Evolutionary conservation across 1,284 basidiomycete species (phyloP).

Genomic region (Blastosporella zonata): DNA sequence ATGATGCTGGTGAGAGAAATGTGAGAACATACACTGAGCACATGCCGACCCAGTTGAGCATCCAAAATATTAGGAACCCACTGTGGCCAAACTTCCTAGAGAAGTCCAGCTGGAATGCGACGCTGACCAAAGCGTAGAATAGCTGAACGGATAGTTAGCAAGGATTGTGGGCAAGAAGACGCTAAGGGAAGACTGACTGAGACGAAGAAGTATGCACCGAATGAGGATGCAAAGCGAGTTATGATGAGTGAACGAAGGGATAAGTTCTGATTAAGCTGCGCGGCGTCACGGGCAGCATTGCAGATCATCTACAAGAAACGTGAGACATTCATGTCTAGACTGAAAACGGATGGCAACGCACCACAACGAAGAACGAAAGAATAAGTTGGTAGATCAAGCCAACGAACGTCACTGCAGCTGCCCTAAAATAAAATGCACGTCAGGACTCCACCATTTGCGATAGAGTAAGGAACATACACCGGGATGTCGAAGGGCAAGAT

Average conservation of each 20-base stretch:
- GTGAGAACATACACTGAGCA: slow-evolving; percentile 41
- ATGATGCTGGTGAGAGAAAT: background rate
- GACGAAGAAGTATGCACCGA: slow-evolving; percentile 57
- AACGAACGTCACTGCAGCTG: slow-evolving; percentile 63
- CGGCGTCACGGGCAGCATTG: slow-evolving; percentile 31
- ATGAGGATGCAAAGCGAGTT: slow-evolving; percentile 51
- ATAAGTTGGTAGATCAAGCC: slow-evolving; percentile 76
- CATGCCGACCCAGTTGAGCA: slow-evolving; percentile 67
- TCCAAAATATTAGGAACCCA: slow-evolving; percentile 77
- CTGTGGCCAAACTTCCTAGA: slow-evolving; percentile 48
- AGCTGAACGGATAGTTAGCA: slow-evolving; percentile 29
- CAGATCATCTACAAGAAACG: slow-evolving; percentile 33
- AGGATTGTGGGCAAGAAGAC: slow-evolving; percentile 2
- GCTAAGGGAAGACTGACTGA: slow-evolving; percentile 39
- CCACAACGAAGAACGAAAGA: slow-evolving; percentile 41
- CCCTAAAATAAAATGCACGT: slow-evolving; percentile 37
- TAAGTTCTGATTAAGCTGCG: slow-evolving; percentile 51
- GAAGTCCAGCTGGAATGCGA: slow-evolving; percentile 65
- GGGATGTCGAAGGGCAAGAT: slow-evolving; percentile 31
- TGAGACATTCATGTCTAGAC: slow-evolving; percentile 21
- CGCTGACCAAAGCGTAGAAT: slow-evolving; percentile 60
- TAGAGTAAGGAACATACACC: slow-evolving; percentile 23
- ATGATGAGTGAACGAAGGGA: slow-evolving; percentile 50
- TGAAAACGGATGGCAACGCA: slow-evolving; percentile 19
- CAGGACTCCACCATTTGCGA: background rate